A percentile compares a stretch with the other conserved stretches of the same genome.
phyloP scores from a whole-genome alignment of 768 basidiomycete species.

The Naganishia randhawae region DNA sequence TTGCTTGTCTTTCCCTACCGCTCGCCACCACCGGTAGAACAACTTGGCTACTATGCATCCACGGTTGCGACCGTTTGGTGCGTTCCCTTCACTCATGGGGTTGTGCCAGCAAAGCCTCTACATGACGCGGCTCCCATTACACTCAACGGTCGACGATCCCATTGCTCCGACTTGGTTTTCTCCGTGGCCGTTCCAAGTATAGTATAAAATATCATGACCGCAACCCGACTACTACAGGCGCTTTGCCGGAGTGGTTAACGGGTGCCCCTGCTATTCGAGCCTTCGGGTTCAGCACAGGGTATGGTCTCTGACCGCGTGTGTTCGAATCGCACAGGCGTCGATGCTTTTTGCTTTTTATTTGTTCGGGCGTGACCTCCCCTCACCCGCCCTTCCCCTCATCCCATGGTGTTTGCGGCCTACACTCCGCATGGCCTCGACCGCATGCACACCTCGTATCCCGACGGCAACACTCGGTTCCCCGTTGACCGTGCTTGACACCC shows the following conservation, averaged over 20 bases:
- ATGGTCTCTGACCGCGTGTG: conserved; percentile 42
- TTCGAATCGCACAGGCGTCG: conserved; percentile 46
- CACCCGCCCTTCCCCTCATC: neutral
- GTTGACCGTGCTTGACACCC: too few species aligned
- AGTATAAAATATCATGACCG: too few species aligned
- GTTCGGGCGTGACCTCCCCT: neutral
- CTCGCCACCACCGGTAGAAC: too few species aligned
- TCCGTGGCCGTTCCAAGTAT: too few species aligned
- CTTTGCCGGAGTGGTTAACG: conserved; percentile 96
- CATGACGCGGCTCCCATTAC: too few species aligned
- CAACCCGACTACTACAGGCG: conserved; percentile 28
- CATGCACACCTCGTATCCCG: neutral
- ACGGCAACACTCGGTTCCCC: neutral
- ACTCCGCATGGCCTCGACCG: neutral
- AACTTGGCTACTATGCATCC: too few species aligned
- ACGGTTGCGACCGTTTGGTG: too few species aligned
- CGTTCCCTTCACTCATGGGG: too few species aligned
- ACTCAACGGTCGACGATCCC: too few species aligned
- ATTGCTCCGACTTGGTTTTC: too few species aligned
- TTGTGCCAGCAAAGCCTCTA: too few species aligned
- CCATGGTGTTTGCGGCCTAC: neutral
- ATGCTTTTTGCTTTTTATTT: conserved; percentile 21
- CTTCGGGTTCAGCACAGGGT: conserved; percentile 32
- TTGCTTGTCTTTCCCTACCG: too few species aligned
- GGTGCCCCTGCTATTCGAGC: conserved; percentile 65